Evolutionary conservation across 805 yeast genomes (phyloP), one percentile per base, ranked within the genome.

Genomic region (Saccharomycopsis sp.): DNA sequence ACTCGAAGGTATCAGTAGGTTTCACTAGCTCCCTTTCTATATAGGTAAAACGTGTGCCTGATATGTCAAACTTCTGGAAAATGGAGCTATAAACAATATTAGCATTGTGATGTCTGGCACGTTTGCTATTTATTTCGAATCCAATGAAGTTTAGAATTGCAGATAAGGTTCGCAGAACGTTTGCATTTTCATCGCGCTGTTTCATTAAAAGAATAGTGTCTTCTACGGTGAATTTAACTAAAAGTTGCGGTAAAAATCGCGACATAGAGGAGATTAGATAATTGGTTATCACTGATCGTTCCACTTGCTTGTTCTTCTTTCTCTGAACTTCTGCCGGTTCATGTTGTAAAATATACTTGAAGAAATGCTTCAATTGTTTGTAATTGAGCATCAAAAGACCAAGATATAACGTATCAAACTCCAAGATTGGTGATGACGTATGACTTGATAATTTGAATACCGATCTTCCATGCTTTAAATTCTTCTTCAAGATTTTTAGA

Each of bases 361-460:
- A 71, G 8, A 70, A 66, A 47, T 52, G 61, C 24, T 61, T 63
- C 15, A 62, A 38, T 50, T 54, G 59, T 7, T 56, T 59, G 25
- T 23, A 54, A 47, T 56, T 54, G 17, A 8, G 22, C 1, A 73
- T 66, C 38, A 74, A 66, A 19, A 74, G 66, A 0, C 77, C 71
- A 1, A 76, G 63, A 53, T 77, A 74, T 12, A 69, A 69, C 2
- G 76, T 69, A 34, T 78, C 74, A 23, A 77, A 64, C 62, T 79
- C 83, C n/a, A 78, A 47, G 0, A 75, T 70, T 19, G 80, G 74
- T 1, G 78, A 78, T 1, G 81, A 70, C 1, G 78, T 52, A 54
- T 75, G 77, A 22, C 75, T 74, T 15, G 73, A 70, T 1, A 77
- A 53, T 3, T 70, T 70, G 1, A 72, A 58, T 23, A 75, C 66